Evolutionary conservation across 768 basidiomycete species (phyloP).

Genomic region (Mycena vitilis): DNA sequence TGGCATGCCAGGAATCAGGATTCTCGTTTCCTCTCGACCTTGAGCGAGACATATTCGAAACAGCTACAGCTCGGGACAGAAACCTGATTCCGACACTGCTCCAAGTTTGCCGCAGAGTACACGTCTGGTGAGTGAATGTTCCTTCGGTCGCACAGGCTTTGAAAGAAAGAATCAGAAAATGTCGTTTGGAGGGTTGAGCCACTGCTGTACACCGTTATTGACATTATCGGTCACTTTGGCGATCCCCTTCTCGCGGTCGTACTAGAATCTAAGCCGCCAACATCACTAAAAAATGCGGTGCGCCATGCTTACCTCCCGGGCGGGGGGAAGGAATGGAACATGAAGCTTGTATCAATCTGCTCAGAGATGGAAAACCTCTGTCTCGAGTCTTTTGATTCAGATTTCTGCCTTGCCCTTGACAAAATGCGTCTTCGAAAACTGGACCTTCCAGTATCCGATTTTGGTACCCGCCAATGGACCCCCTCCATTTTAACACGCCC

Average conservation of each 20-base stretch:
- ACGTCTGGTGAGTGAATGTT: background rate
- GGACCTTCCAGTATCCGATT: background rate
- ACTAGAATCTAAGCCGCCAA: background rate
- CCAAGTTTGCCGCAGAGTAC: background rate
- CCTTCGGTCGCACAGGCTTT: too few relatives aligned
- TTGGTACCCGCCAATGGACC: background rate
- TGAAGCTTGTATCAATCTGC: background rate
- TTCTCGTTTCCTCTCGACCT: slow-evolving; percentile 5
- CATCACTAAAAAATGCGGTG: too few relatives aligned
- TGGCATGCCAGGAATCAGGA: too few relatives aligned
- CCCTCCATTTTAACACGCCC: background rate
- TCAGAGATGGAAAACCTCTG: background rate
- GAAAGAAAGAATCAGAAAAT: too few relatives aligned
- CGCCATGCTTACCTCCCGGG: too few relatives aligned
- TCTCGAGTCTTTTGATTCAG: too few relatives aligned
- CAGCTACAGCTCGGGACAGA: background rate
- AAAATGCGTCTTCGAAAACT: background rate
- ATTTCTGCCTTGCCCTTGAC: background rate
- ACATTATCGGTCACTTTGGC: background rate
- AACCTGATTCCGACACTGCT: background rate
- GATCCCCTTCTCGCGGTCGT: background rate
- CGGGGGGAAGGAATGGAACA: background rate
- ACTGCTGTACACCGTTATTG: slow-evolving; percentile 3
- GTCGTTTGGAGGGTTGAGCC: slow-evolving; percentile 25
- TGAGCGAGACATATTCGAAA: background rate